Conservation (phyloP, 2,329 filamentous ascomycete species). For the Eurotiales sp. region DNA sequence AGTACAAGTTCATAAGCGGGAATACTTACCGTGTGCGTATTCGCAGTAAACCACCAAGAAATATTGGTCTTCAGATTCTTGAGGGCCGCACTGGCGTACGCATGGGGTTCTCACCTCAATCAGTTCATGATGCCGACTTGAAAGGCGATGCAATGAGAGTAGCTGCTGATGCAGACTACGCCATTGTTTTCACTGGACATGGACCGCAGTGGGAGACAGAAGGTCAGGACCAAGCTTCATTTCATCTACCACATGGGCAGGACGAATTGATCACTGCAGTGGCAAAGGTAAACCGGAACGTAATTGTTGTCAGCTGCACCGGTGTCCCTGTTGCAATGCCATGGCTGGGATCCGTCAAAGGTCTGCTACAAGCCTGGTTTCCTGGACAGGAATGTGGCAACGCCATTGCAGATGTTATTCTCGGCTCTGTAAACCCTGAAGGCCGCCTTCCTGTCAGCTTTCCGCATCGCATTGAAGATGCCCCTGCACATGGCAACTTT, state of each 20-base stretch:
- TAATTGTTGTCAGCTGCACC: slow-evolving; percentile 70
- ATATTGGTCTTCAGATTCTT: too few relatives aligned
- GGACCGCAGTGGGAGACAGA: too few relatives aligned
- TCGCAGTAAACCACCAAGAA: too few relatives aligned
- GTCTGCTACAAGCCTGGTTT: slow-evolving; percentile 75
- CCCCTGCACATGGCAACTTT: slow-evolving; percentile 73
- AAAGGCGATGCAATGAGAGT: too few relatives aligned
- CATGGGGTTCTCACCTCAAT: too few relatives aligned
- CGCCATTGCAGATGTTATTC: slow-evolving; percentile 71
- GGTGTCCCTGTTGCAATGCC: slow-evolving; percentile 62
- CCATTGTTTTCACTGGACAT: background rate
- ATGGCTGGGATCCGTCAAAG: slow-evolving; percentile 42
- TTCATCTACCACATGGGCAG: background rate
- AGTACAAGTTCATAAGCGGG: background rate
- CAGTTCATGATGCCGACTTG: too few relatives aligned
- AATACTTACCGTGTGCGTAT: too few relatives aligned
- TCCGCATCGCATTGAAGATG: slow-evolving; percentile 63
- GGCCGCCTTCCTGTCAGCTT: slow-evolving; percentile 73
- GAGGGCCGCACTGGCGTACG: too few relatives aligned
- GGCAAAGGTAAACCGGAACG: slow-evolving; percentile 62
- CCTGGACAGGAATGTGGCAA: slow-evolving; percentile 81
- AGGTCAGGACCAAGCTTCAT: background rate
- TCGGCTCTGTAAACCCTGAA: slow-evolving; percentile 69
- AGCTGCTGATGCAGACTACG: background rate
- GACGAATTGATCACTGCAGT: slow-evolving; percentile 42